Base-by-base conservation (phyloP, 441 rosid species). In the Flueggea neowawraea region DNA sequence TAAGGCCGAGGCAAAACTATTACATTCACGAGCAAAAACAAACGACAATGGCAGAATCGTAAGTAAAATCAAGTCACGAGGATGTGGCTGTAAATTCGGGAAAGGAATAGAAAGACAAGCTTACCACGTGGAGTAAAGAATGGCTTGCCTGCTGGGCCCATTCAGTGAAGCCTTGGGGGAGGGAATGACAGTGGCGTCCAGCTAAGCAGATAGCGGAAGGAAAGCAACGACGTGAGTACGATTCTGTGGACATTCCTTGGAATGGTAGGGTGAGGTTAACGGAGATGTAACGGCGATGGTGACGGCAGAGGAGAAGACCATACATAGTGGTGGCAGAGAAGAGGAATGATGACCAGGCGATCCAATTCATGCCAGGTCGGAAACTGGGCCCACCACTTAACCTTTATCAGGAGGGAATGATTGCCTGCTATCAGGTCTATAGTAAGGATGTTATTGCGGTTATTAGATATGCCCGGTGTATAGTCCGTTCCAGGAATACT, bases 121-220 rank as follows among this genome's bases (percentile, higher is more conserved):
- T 73, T 73, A 69, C 76, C 79, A 61, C 45, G 45, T 43, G 45
- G 10, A 43, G 3, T 1, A 11, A 43, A 43, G 52, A 31, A 58
- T 15, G 17, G 53, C 17, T 28, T 67, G 75, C 80, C 83, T 65
- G 76, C 78, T 75, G 80, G 78, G 60, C 60, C 71, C 63, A 58
- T 54, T 58, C 47, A 33, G 65, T 16, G 57, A 54, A 12, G 57
- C 11, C 67, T 6, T 6, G 12, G 3, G 12, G 45, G 45, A 11
- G 12, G 45, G 45, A 0, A 6, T 47, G 52, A 57, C 67, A 64
- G 63, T 75, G 78, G 70, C 78, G 14, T 70, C 80, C 80, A 73
- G 74, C 83, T 73, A 70, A 73, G 83, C 78, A 57, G 17, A 28
- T 62, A 62, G 66, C 73, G 74, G 68, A 39, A 22, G 58, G 7